Evolutionary conservation across 352 stramenopile species (phyloP).

Genomic region (Pythium folliculosum): DNA sequence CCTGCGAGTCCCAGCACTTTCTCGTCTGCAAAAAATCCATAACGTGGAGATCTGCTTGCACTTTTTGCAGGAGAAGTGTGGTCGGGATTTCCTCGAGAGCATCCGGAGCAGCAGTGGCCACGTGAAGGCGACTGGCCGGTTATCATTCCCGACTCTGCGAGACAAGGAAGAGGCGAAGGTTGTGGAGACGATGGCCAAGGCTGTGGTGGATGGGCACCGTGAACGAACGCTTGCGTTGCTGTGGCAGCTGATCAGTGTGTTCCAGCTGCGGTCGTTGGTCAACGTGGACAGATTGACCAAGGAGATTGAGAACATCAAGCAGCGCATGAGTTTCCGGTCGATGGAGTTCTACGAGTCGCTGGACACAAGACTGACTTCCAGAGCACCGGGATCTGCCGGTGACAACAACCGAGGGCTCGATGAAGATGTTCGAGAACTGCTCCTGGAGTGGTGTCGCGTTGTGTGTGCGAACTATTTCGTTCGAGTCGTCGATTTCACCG

Average conservation of each 20-base stretch:
- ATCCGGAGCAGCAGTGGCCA: conserved; percentile 26
- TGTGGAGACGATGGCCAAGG: conserved; percentile 77
- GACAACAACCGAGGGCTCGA: conserved; percentile 40
- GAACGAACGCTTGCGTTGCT: conserved; percentile 94
- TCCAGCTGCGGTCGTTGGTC: conserved; percentile 90
- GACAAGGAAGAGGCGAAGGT: conserved; percentile 62
- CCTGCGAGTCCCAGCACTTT: conserved; percentile 93
- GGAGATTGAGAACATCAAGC: conserved; percentile 78
- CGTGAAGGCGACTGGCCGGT: conserved; percentile 3
- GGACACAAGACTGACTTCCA: background rate
- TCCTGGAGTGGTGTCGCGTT: conserved; percentile 92
- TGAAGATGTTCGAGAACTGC: conserved; percentile 55
- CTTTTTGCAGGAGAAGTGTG: conserved; percentile 78
- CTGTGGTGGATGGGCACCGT: conserved; percentile 96
- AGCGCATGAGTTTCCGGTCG: conserved; percentile 69
- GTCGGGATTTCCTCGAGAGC: conserved; percentile 50
- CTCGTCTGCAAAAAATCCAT: conserved; percentile 95
- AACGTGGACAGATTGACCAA: conserved; percentile 62
- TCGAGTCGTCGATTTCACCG: conserved; percentile 87
- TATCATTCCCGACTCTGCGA: conserved; percentile 47
- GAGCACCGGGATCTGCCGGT: conserved; percentile 33
- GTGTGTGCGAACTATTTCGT: conserved; percentile 92
- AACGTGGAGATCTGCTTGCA: conserved; percentile 94
- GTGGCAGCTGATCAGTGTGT: conserved; percentile 93
- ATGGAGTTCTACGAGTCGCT: conserved; percentile 55